Conservation (phyloP, 108 stramenopile species). For the Thalassiosira profunda region DNA sequence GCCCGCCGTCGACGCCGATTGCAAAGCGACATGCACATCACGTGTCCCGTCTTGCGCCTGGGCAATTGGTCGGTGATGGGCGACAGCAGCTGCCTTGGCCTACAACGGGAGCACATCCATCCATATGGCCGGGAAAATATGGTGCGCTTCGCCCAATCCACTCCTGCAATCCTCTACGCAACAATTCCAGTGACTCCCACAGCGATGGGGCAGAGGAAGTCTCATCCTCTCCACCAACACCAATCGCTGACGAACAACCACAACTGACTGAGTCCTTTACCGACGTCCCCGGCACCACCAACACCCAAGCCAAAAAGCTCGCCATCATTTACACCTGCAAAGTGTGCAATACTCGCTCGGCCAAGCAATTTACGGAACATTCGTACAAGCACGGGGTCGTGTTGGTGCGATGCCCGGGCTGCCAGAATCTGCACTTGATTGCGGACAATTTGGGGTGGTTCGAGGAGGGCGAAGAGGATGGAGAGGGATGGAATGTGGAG, state of each 20-base stretch:
- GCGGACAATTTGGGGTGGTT: conserved; percentile 94
- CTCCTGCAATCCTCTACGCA: too few species aligned
- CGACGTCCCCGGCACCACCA: conserved; percentile 52
- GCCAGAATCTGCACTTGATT: conserved; percentile 95
- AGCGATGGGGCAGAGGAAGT: not conserved
- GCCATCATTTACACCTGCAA: conserved; percentile 93
- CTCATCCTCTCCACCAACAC: too few species aligned
- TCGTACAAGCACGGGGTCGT: conserved; percentile 96
- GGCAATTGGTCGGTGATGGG: too few species aligned
- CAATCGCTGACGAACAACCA: not conserved
- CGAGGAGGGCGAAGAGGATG: conserved; percentile 54
- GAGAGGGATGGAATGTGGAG: conserved; percentile 76
- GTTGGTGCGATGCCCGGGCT: conserved; percentile 93
- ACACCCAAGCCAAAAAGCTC: conserved; percentile 74
- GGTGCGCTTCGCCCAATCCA: too few species aligned
- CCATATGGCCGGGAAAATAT: too few species aligned
- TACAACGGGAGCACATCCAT: too few species aligned
- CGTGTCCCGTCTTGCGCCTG: too few species aligned
- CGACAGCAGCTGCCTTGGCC: too few species aligned
- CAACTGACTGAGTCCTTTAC: conserved; percentile 23
- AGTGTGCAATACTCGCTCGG: conserved; percentile 96
- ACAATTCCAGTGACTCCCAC: not conserved
- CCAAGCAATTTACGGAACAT: conserved; percentile 94
- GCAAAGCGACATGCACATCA: too few species aligned
- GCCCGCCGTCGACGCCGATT: too few species aligned